phyloP scores from a whole-genome alignment of 140 eudicot species.

The Oenanthe javanica region DNA sequence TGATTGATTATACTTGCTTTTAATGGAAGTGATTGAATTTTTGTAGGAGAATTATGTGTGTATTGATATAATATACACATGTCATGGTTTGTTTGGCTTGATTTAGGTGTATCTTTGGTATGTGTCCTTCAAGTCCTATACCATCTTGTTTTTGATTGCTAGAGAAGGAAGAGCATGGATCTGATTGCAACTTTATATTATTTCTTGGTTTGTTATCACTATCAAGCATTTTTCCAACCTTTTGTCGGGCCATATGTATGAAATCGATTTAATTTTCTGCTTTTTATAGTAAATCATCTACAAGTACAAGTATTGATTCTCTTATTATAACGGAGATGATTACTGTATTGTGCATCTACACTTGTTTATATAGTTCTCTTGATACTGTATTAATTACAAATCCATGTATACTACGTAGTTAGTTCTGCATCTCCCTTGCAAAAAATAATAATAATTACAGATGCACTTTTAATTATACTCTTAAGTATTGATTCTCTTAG shows the following conservation, averaged over 20 bases:
- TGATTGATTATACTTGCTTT: neutral
- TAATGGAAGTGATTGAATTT: neutral
- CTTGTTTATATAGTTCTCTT: neutral
- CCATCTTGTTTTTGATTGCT: neutral
- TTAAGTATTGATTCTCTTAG: neutral
- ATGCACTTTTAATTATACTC: neutral
- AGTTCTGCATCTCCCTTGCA: too few relatives aligned
- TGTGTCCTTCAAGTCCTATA: neutral
- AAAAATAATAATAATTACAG: too few relatives aligned
- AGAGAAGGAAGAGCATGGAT: neutral
- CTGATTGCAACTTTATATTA: neutral
- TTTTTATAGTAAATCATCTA: neutral
- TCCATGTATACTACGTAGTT: too few relatives aligned
- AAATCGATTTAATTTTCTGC: neutral
- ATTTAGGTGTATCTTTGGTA: neutral
- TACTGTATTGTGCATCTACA: neutral
- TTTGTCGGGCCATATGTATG: neutral
- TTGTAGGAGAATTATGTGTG: neutral
- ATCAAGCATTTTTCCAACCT: neutral
- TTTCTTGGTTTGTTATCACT: neutral
- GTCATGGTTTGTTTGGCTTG: neutral
- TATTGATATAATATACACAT: neutral
- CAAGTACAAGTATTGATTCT: neutral
- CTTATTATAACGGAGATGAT: neutral
- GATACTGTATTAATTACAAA: neutral